Evolutionary conservation across 108 stramenopile genomes (phyloP).

Genomic region (Heterococcus sp.): DNA sequence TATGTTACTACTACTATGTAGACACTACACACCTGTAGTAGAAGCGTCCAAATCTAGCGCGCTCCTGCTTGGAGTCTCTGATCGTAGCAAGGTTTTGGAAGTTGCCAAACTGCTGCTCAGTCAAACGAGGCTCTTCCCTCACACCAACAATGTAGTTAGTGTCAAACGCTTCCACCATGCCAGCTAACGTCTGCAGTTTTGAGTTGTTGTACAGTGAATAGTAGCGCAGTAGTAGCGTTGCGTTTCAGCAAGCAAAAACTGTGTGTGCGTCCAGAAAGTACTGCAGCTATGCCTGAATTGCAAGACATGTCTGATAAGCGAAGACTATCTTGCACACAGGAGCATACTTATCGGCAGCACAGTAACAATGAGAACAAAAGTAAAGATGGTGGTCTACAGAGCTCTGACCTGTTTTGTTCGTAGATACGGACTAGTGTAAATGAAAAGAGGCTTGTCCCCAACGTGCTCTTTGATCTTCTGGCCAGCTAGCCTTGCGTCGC

Average conservation of each 20-base stretch:
- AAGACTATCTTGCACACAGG: neutral
- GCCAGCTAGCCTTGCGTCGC: constrained; percentile 30
- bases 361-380: neutral
- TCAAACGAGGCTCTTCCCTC: constrained; percentile 52
- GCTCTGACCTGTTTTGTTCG: constrained; percentile 39
- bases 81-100: constrained; percentile 50
- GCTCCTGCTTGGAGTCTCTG: constrained; percentile 43
- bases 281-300: neutral
- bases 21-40: constrained; percentile 41
- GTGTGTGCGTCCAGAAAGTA: neutral
- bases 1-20: neutral
- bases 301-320: neutral
- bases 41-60: constrained; percentile 52
- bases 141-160: constrained; percentile 51
- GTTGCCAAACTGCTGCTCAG: constrained; percentile 58
- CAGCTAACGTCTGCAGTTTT: constrained; percentile 32
- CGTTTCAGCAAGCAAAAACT: too few species aligned
- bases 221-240: neutral
- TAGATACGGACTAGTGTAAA: constrained; percentile 55
- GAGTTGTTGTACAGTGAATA: neutral
- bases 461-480: constrained; percentile 45
- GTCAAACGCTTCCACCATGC: constrained; percentile 51
- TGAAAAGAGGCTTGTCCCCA: constrained; percentile 48
- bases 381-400: neutral
- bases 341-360: neutral